Evolutionary conservation across 352 stramenopile species (phyloP), one percentile per base, ranked within the genome.

Genomic region (Pythium chondricola): DNA sequence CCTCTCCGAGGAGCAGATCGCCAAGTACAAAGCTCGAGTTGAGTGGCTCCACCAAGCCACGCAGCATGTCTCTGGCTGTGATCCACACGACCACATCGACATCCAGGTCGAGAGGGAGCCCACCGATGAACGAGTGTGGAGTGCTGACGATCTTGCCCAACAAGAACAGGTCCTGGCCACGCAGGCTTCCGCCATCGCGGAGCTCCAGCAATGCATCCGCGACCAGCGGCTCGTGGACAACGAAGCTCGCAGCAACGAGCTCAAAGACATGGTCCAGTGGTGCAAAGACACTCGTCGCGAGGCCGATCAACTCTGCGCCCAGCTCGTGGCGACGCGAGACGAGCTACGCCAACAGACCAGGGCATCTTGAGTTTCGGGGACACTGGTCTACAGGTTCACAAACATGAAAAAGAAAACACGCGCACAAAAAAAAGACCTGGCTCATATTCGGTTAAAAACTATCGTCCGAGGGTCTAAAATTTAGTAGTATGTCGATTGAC

Each of bases 1-100:
- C 22, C 51, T 84, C 26, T 58, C 57, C 1, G 76, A 84, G 8
- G 71, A 85, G 27, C 74, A 79, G 24, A 57, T 66, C 0, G 42
- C 41, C 6, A 79, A 67, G 33, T 44, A 70, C 14, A 67, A 48
- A 57, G 56, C 38, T 30, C 70, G 71, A 3, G 61, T 67, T 16
- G 63, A 79, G 24, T 84, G 73, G 73, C 29, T 72, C 21, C 54
- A 13, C 18, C 26, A 45, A 26, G 40, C 48, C 3, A 32, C 25
- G n/a, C 18, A 33, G n/a, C 32, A 6, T 13, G 47, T 57, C 8
- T 4, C 22, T n/a, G 55, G 37, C 9, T 6, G 39, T 4, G 32
- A 21, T 16, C 14, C 30, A 10, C 17, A 47, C 2, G 18, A 41
- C n/a, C 35, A 56, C 25, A 51, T 61, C 25, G 30, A 29, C 16